Evolutionary conservation across 805 yeast genomes (phyloP).

Genomic region (Starmera pachycereana): DNA sequence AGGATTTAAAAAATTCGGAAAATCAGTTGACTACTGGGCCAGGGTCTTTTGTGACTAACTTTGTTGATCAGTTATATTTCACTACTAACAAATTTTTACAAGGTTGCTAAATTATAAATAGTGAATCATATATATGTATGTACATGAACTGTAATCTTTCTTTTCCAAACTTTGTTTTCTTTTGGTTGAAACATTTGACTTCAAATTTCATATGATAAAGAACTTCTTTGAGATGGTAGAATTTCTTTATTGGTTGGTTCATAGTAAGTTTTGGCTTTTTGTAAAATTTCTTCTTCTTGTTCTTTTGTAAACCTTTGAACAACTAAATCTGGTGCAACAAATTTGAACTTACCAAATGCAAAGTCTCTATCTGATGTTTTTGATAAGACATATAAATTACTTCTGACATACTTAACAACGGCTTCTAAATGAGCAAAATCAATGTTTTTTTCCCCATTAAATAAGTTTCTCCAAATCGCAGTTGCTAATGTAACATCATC

Average conservation of each 20-base stretch:
- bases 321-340: conserved; percentile 72
- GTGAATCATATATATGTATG: too few species aligned
- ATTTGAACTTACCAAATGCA: conserved; percentile 80
- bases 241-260: conserved; percentile 29
- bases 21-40: conserved; percentile 3
- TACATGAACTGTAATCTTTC: too few species aligned
- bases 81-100: conserved; percentile 2
- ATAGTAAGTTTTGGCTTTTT: conserved; percentile 38
- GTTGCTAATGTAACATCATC: conserved; percentile 71
- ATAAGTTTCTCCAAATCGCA: conserved; percentile 85
- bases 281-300: conserved; percentile 47
- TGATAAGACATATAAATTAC: conserved; percentile 79
- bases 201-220: conserved; percentile 37
- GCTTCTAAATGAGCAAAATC: conserved; percentile 83
- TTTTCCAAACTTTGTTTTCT: too few species aligned
- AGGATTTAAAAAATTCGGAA: too few species aligned
- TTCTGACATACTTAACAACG: conserved; percentile 79
- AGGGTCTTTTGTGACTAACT: conserved; percentile 7
- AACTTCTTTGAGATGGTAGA: conserved; percentile 52
- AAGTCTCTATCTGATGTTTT: conserved; percentile 86
- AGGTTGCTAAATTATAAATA: background rate
- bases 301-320: conserved; percentile 61
- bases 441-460: conserved; percentile 71
- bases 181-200: too few species aligned
- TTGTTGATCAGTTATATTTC: conserved; percentile 6